These are phyloP conservation scores for Microthyrium microscopicum DNA, from an alignment of 2,329 filamentous ascomycete species.

Conservation along the genomic window DNA sequence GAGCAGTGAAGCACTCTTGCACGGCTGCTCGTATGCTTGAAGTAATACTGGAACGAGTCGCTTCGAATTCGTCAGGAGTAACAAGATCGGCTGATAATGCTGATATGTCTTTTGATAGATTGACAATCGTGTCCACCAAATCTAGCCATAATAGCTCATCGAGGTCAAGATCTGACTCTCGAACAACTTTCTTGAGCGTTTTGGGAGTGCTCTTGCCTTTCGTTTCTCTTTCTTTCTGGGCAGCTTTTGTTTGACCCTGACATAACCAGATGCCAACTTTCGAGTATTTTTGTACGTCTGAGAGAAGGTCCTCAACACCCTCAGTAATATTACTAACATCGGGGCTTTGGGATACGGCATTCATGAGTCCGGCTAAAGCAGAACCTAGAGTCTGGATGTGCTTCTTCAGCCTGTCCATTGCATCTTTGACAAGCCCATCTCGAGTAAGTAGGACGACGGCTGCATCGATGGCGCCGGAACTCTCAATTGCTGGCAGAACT, in stretches of 20 bases:
- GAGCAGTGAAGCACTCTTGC: conserved; percentile 77
- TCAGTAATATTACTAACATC: conserved; percentile 43
- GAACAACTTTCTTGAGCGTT: conserved; percentile 18
- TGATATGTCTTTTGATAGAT: conserved; percentile 29
- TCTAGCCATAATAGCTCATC: conserved; percentile 52
- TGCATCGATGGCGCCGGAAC: conserved; percentile 78
- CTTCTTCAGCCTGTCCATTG: conserved; percentile 69
- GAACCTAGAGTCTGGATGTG: conserved; percentile 69
- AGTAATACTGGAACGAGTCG: conserved; percentile 36
- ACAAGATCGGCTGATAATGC: conserved; percentile 31
- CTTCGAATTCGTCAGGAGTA: conserved; percentile 18
- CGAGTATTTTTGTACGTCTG: conserved; percentile 71
- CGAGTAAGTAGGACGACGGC: conserved; percentile 80
- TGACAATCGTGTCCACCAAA: conserved; percentile 44
- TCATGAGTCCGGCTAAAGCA: conserved; percentile 57
- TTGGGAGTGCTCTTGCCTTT: conserved; percentile 17
- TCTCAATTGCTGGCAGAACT: conserved; percentile 75
- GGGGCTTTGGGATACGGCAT: conserved; percentile 39
- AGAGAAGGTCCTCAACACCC: conserved; percentile 56
- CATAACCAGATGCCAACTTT: conserved; percentile 94
- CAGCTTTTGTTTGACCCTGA: conserved; percentile 59
- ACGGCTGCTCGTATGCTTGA: conserved; percentile 59
- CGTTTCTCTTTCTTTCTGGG: conserved; percentile 14
- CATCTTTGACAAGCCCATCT: conserved; percentile 66
- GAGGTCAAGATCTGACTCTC: conserved; percentile 39